Evolutionary conservation across 139 green algal species (phyloP), one percentile per base, ranked within the genome.

Genomic region (Ettlia oleoabundans): DNA sequence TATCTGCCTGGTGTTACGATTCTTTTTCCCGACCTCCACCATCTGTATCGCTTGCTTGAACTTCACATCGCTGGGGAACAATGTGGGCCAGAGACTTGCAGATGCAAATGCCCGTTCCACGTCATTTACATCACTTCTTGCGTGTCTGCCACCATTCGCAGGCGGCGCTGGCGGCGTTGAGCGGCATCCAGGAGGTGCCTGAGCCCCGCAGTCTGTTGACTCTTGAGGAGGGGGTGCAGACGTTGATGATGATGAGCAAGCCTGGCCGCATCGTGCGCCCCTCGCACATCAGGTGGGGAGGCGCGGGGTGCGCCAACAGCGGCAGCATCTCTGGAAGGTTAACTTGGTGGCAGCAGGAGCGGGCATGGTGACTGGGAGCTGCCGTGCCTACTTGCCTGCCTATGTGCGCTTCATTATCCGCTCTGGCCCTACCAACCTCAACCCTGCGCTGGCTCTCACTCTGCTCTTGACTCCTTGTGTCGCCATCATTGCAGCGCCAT

Each of bases 151-250:
- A 6, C 71, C 28, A 19, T 93, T 84, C 98, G 58, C 92, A 94
- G n/a, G 89, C 90, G 9, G 94, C 96, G 10, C 92, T 99, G 38
- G 97, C 96, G 0, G 88, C 92, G 28, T 88, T 99, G 82, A 93
- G 81, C 38, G 97, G 97, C 68, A 95, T 98, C 86, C 90, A 86
- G 65, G 83, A 93, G 37, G 83, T 93, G n/a, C 93, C 94, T 38
- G 80, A 94, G 80, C 84, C 88, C 22, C 90, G 86, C 26, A 82
- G 82, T 21, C 75, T 95, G 86, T 88, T 98, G 38, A 96, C 92
- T 2, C 88, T 93, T 77, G 90, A 98, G 86, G 80, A 91, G 81
- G 94, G 94, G 24, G 53, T 87, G 37, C 71, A 89, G 15, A 97
- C 94, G 37, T 47, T 96, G 75, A 84, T 88, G 32, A 84, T 96